Percentiles rank a stretch among this genome's conserved stretches.
phyloP scores from a whole-genome alignment of 2,329 filamentous ascomycete genomes.

The Purpureocillium lavendulum region DNA sequence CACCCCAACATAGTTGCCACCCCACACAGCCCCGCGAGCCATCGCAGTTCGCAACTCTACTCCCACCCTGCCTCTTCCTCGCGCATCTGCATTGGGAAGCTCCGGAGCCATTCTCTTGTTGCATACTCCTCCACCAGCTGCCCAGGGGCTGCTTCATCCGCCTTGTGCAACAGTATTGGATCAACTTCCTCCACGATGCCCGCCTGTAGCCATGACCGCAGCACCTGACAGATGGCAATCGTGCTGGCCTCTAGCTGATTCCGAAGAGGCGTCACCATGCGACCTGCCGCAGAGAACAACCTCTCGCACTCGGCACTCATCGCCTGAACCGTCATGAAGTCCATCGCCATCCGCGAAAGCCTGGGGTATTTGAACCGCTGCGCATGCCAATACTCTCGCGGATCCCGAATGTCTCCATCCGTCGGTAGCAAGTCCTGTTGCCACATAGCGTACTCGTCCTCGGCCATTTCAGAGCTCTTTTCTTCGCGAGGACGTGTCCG shows the following conservation, averaged over 20 bases:
- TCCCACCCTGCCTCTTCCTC: background rate
- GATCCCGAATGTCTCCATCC: background rate
- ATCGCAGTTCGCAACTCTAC: constrained; percentile 2
- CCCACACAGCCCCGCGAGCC: too few species aligned
- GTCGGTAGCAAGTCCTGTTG: background rate
- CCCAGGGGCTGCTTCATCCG: background rate
- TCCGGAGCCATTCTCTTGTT: background rate
- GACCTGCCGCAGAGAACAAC: constrained; percentile 3
- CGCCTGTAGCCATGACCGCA: too few species aligned
- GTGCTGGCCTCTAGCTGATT: constrained; percentile 1
- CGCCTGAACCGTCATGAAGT: constrained; percentile 5
- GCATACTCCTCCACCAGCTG: constrained; percentile 1
- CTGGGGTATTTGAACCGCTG: too few species aligned
- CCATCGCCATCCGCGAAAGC: constrained; percentile 5
- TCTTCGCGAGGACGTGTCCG: constrained; percentile 1
- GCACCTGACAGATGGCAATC: background rate
- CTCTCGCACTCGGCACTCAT: constrained; percentile 6
- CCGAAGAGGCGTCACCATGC: constrained; percentile 2
- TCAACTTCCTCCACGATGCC: constrained; percentile 2
- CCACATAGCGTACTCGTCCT: constrained; percentile 1
- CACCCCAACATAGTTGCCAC: background rate
- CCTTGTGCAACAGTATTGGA: constrained; percentile 1
- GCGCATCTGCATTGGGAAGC: background rate
- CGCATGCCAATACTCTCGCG: background rate
- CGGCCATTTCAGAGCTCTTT: background rate